Evolutionary conservation across 192 early-diverging fungal species (phyloP).

Genomic region (Kickxella alabastrina): DNA sequence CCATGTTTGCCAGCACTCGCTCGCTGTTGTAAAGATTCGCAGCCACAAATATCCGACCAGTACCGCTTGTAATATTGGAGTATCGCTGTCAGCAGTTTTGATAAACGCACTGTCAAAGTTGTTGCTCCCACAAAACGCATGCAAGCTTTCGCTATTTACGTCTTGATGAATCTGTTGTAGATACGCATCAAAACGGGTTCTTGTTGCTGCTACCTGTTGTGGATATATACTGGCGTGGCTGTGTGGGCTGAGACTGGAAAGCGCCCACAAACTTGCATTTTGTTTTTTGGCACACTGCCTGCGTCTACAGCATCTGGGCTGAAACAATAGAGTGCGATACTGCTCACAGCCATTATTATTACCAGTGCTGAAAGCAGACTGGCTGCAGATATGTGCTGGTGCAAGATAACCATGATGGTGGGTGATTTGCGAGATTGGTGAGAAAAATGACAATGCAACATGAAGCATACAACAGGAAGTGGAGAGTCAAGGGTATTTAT

Average conservation of each 20-base stretch:
- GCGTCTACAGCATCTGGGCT: too few species aligned
- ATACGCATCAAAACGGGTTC: slow-evolving; percentile 9
- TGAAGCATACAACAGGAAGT: too few species aligned
- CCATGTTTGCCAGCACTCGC: slow-evolving; percentile 42
- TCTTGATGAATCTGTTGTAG: slow-evolving; percentile 15
- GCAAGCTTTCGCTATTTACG: slow-evolving; percentile 26
- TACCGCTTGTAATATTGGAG: neutral
- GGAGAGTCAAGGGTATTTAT: too few species aligned
- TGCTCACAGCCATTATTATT: neutral
- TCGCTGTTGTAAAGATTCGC: slow-evolving; percentile 47
- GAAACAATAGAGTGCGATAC: too few species aligned
- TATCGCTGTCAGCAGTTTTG: slow-evolving; percentile 18
- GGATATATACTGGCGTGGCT: neutral
- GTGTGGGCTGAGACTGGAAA: neutral
- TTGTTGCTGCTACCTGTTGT: neutral
- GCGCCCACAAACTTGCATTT: neutral
- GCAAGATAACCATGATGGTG: neutral
- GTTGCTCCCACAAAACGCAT: slow-evolving; percentile 12
- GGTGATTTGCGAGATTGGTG: too few species aligned
- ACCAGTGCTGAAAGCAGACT: neutral
- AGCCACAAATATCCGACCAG: slow-evolving; percentile 20
- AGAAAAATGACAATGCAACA: too few species aligned
- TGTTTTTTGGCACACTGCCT: too few species aligned
- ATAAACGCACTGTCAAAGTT: slow-evolving; percentile 22
- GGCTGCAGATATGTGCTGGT: neutral